phyloP scores from a whole-genome alignment of 2,329 filamentous ascomycete genomes.

The Chaetothyriales sp. region DNA sequence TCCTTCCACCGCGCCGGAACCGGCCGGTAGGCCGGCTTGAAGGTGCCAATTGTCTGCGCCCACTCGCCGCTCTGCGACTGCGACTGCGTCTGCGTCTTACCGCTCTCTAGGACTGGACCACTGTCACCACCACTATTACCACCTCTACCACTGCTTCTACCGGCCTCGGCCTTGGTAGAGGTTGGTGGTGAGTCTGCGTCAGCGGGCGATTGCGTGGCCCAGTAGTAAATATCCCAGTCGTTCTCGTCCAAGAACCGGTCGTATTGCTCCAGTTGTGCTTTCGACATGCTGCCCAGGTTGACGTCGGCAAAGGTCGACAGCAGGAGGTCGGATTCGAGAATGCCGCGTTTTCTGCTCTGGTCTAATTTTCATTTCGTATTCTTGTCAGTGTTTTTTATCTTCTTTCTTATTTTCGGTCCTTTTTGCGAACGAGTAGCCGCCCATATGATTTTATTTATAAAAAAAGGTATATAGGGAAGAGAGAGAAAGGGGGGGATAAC shows the following conservation, averaged over 20 bases:
- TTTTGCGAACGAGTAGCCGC: too few relatives aligned
- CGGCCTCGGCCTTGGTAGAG: too few relatives aligned
- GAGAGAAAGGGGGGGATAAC: slow-evolving; percentile 20
- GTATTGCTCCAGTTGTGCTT: slow-evolving; percentile 64
- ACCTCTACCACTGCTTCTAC: too few relatives aligned
- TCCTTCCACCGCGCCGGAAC: slow-evolving; percentile 76
- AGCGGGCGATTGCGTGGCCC: slow-evolving; percentile 73
- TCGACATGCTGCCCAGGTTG: slow-evolving; percentile 61
- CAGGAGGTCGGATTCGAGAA: slow-evolving; percentile 86
- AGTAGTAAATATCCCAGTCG: slow-evolving; percentile 99
- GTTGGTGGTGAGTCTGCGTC: too few relatives aligned
- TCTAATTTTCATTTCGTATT: too few relatives aligned
- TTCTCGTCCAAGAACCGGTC: slow-evolving; percentile 95
- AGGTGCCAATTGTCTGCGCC: slow-evolving; percentile 90
- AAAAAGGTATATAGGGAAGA: background rate
- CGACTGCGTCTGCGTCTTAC: slow-evolving; percentile 10
- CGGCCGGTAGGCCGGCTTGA: slow-evolving; percentile 83
- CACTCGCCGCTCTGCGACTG: slow-evolving; percentile 59
- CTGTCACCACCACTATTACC: too few relatives aligned
- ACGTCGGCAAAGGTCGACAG: slow-evolving; percentile 86
- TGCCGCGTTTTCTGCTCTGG: slow-evolving; percentile 92
- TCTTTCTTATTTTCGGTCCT: too few relatives aligned
- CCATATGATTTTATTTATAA: too few relatives aligned
- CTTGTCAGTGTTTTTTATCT: too few relatives aligned
- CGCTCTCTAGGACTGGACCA: too few relatives aligned